phyloP scores from a whole-genome alignment of 2,329 filamentous ascomycete genomes.

The Fusarium decemcellulare region DNA sequence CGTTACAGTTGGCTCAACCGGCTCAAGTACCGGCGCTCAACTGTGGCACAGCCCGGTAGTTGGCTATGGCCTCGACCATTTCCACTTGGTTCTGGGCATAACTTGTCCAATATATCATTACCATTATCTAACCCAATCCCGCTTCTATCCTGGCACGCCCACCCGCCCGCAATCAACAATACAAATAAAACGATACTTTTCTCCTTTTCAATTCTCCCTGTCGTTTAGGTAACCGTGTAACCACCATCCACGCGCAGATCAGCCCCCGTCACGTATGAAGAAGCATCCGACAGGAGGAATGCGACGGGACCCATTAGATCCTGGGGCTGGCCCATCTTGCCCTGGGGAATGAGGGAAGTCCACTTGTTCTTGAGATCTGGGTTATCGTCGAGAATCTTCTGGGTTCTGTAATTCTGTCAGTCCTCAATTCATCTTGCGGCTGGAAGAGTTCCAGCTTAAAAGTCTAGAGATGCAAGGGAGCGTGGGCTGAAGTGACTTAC shows the following conservation, averaged over 20 bases:
- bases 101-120: constrained; percentile 24
- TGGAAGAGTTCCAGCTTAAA: neutral
- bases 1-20: neutral
- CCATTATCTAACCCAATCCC: constrained; percentile 35
- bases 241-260: constrained; percentile 89
- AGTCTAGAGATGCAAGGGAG: neutral
- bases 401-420: constrained; percentile 70
- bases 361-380: constrained; percentile 91
- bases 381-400: constrained; percentile 95
- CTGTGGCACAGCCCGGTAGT: constrained; percentile 12
- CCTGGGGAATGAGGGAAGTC: constrained; percentile 92
- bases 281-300: constrained; percentile 86
- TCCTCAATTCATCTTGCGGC: neutral
- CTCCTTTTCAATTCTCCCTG: constrained; percentile 1
- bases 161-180: constrained; percentile 14
- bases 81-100: neutral
- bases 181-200: constrained; percentile 12
- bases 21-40: neutral
- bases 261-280: constrained; percentile 78
- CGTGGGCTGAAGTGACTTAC: constrained; percentile 65
- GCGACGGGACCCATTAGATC: constrained; percentile 95
- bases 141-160: constrained; percentile 32
- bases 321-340: constrained; percentile 92
- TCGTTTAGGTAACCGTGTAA: constrained; percentile 81
- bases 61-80: neutral